Base-by-base conservation (phyloP, 345 rosid species). In the Salix brachista region DNA sequence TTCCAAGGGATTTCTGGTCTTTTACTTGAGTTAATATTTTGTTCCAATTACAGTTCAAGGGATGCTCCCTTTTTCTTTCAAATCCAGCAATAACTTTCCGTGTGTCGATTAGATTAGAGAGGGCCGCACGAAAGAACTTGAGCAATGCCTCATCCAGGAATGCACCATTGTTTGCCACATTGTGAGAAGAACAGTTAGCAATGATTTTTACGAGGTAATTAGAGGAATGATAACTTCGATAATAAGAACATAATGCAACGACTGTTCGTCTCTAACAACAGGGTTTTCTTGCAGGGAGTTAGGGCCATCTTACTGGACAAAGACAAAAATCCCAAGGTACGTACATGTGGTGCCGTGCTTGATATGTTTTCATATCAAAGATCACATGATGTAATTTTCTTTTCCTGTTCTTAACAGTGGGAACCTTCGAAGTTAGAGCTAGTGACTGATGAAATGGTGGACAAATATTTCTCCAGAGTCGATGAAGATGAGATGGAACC, bases 201-300 rank as follows among this genome's bases (percentile, higher is more conserved):
- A 28, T 67, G 83, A 83, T 71, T 77, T 76, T 64, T 83, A 69
- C n/a, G 83, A 83, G 85, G 85, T 80, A 62, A 58, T 9, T 58
- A 25, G 25, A n/a, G 11, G 11, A 10, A 52, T 52, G 23, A 52
- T 52, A 52, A 19, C 21, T 42, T 11, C 46, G 46, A 9, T 42
- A 42, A 42, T 42, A 42, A 42, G 46, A 11, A 13, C 18, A 13
- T 46, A 46, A 46, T 46, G 52, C 18, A 12, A 46, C 14, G 52
- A 12, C 52, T 46, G 14, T 46, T 4, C 17, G 52, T 46, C 52
- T 46, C 52, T 46, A 46, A 46, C 21, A 2, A 54, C n/a, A 54
- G 10, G 11, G 23, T 3, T n/a, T 58, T n/a, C 62, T 7, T 58
- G 5, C 28, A 58, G 62, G 62, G 62, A 58, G 26, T 71, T 4